A percentile compares a stretch with the other conserved stretches of the same genome.
phyloP scores from a whole-genome alignment of 768 basidiomycete genomes.

The Panaeolus cyanescens region DNA sequence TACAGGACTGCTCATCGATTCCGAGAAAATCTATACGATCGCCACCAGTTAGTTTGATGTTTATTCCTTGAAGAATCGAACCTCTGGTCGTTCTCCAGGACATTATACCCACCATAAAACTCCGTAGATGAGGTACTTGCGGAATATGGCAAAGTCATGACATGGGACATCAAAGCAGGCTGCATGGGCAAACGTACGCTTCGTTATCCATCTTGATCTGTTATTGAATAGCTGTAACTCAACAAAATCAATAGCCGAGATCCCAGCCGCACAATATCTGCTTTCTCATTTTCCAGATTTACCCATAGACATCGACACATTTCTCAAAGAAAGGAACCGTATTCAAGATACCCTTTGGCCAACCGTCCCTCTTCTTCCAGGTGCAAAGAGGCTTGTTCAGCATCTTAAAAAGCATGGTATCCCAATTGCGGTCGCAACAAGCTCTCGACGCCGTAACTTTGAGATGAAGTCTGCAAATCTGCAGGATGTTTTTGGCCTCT shows the following conservation, averaged over 20 bases:
- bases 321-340: conserved; percentile 54
- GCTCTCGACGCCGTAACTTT: conserved; percentile 67
- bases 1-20: conserved; percentile 73
- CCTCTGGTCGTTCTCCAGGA: background rate
- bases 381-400: conserved; percentile 63
- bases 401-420: conserved; percentile 70
- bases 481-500: conserved; percentile 56
- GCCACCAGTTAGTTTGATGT: conserved; percentile 64
- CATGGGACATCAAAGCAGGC: conserved; percentile 88
- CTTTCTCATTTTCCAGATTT: conserved; percentile 80
- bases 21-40: conserved; percentile 74
- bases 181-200: conserved; percentile 81
- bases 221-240: background rate
- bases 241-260: conserved; percentile 50
- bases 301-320: conserved; percentile 60
- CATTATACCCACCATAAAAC: background rate
- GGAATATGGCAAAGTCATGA: conserved; percentile 74
- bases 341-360: conserved; percentile 72
- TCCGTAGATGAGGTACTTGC: conserved; percentile 68
- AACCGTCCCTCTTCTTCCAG: conserved; percentile 71
- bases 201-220: background rate
- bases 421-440: conserved; percentile 83
- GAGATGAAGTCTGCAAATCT: conserved; percentile 68
- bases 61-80: conserved; percentile 7
- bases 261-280: conserved; percentile 62